phyloP scores from a whole-genome alignment of 345 rosid species.

The Boechera retrofracta region DNA sequence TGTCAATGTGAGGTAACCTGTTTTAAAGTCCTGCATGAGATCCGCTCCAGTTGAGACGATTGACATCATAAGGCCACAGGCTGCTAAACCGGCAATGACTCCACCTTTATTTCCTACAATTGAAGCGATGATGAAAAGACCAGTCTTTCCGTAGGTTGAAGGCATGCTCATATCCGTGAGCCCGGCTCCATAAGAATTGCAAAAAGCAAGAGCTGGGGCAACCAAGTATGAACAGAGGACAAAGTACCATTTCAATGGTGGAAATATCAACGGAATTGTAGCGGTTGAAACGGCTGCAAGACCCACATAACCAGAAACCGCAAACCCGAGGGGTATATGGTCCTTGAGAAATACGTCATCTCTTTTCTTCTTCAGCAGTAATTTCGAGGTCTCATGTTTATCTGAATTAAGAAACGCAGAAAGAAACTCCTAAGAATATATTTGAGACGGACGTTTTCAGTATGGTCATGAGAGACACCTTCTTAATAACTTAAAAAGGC shows the following conservation, averaged over 20 bases:
- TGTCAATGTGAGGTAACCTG: slow-evolving; percentile 74
- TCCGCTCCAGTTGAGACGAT: slow-evolving; percentile 88
- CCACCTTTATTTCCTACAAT: slow-evolving; percentile 76
- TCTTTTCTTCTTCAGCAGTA: slow-evolving; percentile 54
- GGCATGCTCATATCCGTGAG: slow-evolving; percentile 81
- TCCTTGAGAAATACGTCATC: slow-evolving; percentile 74
- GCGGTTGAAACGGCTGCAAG: slow-evolving; percentile 79
- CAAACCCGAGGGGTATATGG: slow-evolving; percentile 65
- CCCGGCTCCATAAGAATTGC: slow-evolving; percentile 81
- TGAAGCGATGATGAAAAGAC: slow-evolving; percentile 75
- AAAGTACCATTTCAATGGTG: slow-evolving; percentile 76
- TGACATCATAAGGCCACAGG: slow-evolving; percentile 79
- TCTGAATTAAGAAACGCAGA: slow-evolving; percentile 10
- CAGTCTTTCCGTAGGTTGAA: slow-evolving; percentile 83
- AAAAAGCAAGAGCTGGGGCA: slow-evolving; percentile 84
- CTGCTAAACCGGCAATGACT: slow-evolving; percentile 78
- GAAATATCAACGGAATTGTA: slow-evolving; percentile 65
- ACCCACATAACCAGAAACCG: slow-evolving; percentile 71
- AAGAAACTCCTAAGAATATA: not conserved
- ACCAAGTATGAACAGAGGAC: slow-evolving; percentile 70
- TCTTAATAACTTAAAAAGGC: not conserved
- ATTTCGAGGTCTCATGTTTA: slow-evolving; percentile 56
- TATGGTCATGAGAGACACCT: not conserved
- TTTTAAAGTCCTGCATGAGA: slow-evolving; percentile 92
- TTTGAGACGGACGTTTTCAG: not conserved